A percentile compares a stretch with the other conserved stretches of the same genome.
phyloP scores from a whole-genome alignment of 1,284 basidiomycete genomes.

The Marasmius oreades region DNA sequence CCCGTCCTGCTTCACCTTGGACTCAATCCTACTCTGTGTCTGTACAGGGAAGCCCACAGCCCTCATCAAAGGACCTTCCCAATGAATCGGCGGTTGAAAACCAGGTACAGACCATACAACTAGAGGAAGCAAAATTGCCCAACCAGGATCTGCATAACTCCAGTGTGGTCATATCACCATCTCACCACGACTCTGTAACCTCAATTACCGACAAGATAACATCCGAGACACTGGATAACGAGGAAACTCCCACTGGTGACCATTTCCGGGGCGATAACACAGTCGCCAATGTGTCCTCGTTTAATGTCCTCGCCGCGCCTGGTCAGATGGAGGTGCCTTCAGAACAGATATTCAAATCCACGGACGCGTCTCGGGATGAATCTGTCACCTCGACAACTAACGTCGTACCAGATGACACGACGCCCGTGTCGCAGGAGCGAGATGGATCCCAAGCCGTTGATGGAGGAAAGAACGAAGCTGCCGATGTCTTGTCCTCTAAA shows the following conservation, averaged over 20 bases:
- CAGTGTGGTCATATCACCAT: too few relatives aligned
- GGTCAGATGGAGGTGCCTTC: too few relatives aligned
- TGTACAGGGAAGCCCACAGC: slow-evolving; percentile 23
- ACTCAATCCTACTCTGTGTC: slow-evolving; percentile 23
- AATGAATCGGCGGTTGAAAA: neutral
- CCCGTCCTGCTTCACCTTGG: slow-evolving; percentile 22
- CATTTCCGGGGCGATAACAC: too few relatives aligned
- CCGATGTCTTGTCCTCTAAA: neutral
- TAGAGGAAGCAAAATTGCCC: neutral
- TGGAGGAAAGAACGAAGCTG: neutral
- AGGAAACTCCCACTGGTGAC: too few relatives aligned
- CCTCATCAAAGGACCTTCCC: neutral
- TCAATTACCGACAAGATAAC: too few relatives aligned
- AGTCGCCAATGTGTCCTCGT: too few relatives aligned
- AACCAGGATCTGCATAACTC: neutral
- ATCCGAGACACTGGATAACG: too few relatives aligned
- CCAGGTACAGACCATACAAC: neutral
- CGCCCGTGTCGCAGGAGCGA: neutral
- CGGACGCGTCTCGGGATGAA: neutral
- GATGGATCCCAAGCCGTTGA: neutral
- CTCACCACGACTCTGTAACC: too few relatives aligned
- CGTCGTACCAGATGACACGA: neutral
- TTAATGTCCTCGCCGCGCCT: too few relatives aligned
- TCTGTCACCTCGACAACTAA: neutral
- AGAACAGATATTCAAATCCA: too few relatives aligned